phyloP scores from a whole-genome alignment of 2,329 filamentous ascomycete species.

The Ophiocordyceps camponoti-leonardi region DNA sequence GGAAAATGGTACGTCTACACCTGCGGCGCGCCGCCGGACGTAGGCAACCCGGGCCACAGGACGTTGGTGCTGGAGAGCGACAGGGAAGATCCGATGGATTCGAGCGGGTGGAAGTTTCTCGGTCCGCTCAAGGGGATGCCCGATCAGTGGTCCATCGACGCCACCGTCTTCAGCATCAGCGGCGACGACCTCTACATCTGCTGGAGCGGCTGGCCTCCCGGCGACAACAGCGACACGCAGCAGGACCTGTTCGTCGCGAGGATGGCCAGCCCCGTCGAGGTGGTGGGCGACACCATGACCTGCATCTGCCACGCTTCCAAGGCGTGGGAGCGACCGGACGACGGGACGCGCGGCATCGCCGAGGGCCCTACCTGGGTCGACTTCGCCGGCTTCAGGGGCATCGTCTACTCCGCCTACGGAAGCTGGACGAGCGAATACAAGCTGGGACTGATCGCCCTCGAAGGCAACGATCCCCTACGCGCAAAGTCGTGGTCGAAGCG shows the following conservation, averaged over 20 bases:
- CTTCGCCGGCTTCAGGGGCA: slow-evolving; percentile 4
- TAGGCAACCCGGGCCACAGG: slow-evolving; percentile 1
- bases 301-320: slow-evolving; percentile 3
- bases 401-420: slow-evolving; percentile 4
- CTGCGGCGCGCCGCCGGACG: slow-evolving; percentile 1
- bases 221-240: slow-evolving; percentile 3
- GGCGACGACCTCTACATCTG: slow-evolving; percentile 5
- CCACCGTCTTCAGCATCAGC: slow-evolving; percentile 4
- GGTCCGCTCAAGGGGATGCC: slow-evolving; percentile 5
- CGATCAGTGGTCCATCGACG: slow-evolving; percentile 4
- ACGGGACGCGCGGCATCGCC: slow-evolving; percentile 2
- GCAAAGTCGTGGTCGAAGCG: slow-evolving; percentile 4
- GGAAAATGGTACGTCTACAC: slow-evolving; percentile 9
- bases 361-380: slow-evolving; percentile 5
- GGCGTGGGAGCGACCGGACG: slow-evolving; percentile 3
- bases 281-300: background rate
- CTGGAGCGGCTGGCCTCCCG: slow-evolving; percentile 5
- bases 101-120: slow-evolving; percentile 2
- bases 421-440: slow-evolving; percentile 6
- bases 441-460: slow-evolving; percentile 2
- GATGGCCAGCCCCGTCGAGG: slow-evolving; percentile 2
- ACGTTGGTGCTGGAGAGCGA: slow-evolving; percentile 2
- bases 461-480: slow-evolving; percentile 3
- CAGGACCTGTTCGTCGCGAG: slow-evolving; percentile 3
- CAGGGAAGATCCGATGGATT: slow-evolving; percentile 3